Evolutionary conservation across 2,329 filamentous ascomycete species (phyloP).

Genomic region (Curvularia lunata): DNA sequence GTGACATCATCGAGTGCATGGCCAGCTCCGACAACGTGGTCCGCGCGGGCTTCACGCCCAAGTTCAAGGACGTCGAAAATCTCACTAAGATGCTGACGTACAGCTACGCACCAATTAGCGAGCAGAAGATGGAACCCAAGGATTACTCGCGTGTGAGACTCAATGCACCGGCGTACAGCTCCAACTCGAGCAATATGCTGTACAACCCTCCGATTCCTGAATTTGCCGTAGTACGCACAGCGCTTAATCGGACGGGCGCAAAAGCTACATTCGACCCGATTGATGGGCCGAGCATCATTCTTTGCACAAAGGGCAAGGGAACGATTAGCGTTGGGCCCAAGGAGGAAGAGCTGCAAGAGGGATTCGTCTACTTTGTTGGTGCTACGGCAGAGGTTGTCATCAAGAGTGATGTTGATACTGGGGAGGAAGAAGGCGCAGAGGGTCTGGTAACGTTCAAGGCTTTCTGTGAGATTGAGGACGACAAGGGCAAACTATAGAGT

Average conservation of each 20-base stretch:
- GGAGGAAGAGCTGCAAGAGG: constrained; percentile 67
- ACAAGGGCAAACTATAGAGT: constrained; percentile 38
- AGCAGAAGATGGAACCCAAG: constrained; percentile 88
- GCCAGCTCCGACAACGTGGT: constrained; percentile 98
- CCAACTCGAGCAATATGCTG: constrained; percentile 71
- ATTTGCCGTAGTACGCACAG: constrained; percentile 85
- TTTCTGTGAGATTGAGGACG: constrained; percentile 75
- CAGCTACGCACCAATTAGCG: constrained; percentile 88
- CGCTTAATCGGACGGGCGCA: constrained; percentile 71
- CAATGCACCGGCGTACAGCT: constrained; percentile 81
- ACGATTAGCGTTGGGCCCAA: constrained; percentile 86
- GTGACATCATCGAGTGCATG: constrained; percentile 99
- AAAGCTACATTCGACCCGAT: constrained; percentile 90
- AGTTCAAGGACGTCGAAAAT: constrained; percentile 95
- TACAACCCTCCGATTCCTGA: constrained; percentile 98
- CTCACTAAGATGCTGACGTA: constrained; percentile 93
- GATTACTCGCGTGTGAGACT: constrained; percentile 87
- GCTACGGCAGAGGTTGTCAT: constrained; percentile 83
- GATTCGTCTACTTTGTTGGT: constrained; percentile 70
- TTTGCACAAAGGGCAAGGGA: constrained; percentile 84
- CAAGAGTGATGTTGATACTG: constrained; percentile 65
- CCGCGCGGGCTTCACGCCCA: constrained; percentile 94
- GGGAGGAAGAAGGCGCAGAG: constrained; percentile 52
- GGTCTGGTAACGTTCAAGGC: constrained; percentile 90
- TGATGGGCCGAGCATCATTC: constrained; percentile 87